Evolutionary conservation across 2,329 filamentous ascomycete genomes (phyloP).

Genomic region (Chalaropsis thielavioides): DNA sequence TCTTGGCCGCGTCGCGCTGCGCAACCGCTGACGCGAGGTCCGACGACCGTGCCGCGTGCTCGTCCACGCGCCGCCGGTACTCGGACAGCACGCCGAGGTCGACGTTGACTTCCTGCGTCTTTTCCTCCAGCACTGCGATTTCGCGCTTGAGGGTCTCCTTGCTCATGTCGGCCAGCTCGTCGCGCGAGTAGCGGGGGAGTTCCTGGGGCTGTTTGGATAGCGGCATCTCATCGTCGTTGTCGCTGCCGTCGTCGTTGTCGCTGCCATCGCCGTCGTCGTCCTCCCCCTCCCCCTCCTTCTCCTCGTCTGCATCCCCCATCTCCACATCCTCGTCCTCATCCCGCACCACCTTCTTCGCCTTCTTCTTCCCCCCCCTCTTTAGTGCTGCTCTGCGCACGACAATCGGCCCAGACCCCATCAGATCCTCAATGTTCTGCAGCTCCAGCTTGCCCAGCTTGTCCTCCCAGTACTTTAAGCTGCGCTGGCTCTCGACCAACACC

Average conservation of each 20-base stretch:
- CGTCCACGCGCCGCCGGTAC: conserved; percentile 73
- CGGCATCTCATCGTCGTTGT: conserved; percentile 18
- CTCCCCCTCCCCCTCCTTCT: conserved; percentile 20
- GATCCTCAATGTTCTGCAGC: conserved; percentile 66
- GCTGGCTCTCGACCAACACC: conserved; percentile 70
- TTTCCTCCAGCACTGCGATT: conserved; percentile 48
- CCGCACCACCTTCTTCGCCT: background rate
- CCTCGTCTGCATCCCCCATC: conserved; percentile 13
- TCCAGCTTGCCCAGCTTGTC: conserved; percentile 76
- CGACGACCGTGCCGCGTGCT: conserved; percentile 65
- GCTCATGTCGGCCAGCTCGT: conserved; percentile 52
- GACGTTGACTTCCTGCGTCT: conserved; percentile 71
- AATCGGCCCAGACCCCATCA: conserved; percentile 30
- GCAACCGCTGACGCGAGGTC: conserved; percentile 68
- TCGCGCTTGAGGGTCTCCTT: conserved; percentile 47
- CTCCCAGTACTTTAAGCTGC: conserved; percentile 70
- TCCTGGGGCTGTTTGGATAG: conserved; percentile 33
- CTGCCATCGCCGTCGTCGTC: conserved; percentile 22
- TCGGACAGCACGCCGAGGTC: conserved; percentile 81
- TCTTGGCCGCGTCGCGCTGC: conserved; percentile 75
- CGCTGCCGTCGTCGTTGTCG: conserved; percentile 22
- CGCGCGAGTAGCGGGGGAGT: conserved; percentile 63
- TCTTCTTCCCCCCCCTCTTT: conserved; percentile 4
- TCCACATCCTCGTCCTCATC: conserved; percentile 21
- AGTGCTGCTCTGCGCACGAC: conserved; percentile 9